Evolutionary conservation across 2,329 filamentous ascomycete species (phyloP).

Genomic region (Clathrospora elynae): DNA sequence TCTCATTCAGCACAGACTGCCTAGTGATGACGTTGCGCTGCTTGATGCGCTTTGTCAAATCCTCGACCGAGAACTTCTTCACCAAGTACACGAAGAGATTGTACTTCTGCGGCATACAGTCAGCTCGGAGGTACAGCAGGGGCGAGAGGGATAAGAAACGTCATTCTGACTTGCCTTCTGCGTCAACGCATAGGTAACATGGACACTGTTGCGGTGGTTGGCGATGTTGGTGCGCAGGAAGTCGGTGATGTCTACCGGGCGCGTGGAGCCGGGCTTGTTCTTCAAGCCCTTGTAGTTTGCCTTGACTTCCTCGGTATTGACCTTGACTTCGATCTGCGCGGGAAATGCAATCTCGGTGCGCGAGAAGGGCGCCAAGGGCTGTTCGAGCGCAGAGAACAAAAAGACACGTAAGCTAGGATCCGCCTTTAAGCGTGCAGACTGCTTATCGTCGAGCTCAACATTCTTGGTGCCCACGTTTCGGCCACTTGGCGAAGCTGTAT

Average conservation of each 20-base stretch:
- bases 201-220: conserved; percentile 75
- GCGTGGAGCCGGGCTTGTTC: conserved; percentile 92
- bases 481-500: conserved; percentile 63
- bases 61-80: conserved; percentile 70
- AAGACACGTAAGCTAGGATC: conserved; percentile 73
- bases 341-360: conserved; percentile 80
- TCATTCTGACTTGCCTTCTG: conserved; percentile 67
- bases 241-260: conserved; percentile 87
- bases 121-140: conserved; percentile 14
- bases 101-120: conserved; percentile 45
- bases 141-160: conserved; percentile 29
- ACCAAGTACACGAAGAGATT: conserved; percentile 74
- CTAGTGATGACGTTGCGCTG: conserved; percentile 75
- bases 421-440: conserved; percentile 60
- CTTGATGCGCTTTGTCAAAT: conserved; percentile 71
- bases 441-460: conserved; percentile 61
- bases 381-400: conserved; percentile 78
- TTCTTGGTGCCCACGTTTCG: conserved; percentile 64
- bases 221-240: conserved; percentile 70
- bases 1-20: conserved; percentile 79
- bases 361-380: conserved; percentile 37
- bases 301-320: conserved; percentile 86
- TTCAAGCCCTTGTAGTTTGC: conserved; percentile 94
- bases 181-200: conserved; percentile 91
- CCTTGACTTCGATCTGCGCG: conserved; percentile 87